These are phyloP conservation scores for Orbilia ellipsospora DNA, from an alignment of 2,329 filamentous ascomycete genomes.

Conservation along the genomic window DNA sequence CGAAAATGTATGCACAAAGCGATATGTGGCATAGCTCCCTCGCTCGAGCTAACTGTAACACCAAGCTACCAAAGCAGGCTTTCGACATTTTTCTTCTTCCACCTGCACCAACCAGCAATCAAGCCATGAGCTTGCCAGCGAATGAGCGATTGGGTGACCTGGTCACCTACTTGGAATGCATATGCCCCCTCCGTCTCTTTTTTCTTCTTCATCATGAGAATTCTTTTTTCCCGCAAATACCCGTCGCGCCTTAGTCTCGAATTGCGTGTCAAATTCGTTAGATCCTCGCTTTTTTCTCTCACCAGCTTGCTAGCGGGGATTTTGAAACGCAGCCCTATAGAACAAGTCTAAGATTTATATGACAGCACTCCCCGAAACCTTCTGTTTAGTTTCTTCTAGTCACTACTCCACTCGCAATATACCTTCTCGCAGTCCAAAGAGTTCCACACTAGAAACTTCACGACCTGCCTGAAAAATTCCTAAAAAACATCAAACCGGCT, in stretches of 20 bases:
- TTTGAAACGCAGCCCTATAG: conserved; percentile 54
- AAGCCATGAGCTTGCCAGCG: conserved; percentile 27
- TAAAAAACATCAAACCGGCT: conserved; percentile 14
- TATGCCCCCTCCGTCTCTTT: conserved; percentile 26
- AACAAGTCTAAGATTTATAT: conserved; percentile 52
- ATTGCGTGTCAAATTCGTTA: conserved; percentile 53
- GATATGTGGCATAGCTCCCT: conserved; percentile 25
- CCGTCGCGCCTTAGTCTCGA: conserved; percentile 39
- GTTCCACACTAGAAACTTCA: conserved; percentile 28
- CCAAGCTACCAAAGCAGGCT: conserved; percentile 18
- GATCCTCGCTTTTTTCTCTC: conserved; percentile 29
- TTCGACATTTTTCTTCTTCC: conserved; percentile 28
- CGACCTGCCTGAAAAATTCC: conserved; percentile 23
- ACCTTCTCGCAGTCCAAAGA: conserved; percentile 46
- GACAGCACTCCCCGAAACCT: conserved; percentile 40
- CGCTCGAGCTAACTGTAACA: conserved; percentile 30
- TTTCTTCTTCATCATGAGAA: conserved; percentile 13
- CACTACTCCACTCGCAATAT: conserved; percentile 30
- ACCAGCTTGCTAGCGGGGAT: conserved; percentile 33
- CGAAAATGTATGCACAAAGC: conserved; percentile 17
- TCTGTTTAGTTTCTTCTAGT: conserved; percentile 10
- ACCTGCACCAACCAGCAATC: conserved; percentile 24
- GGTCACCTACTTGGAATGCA: conserved; percentile 50
- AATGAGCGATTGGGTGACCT: conserved; percentile 44
- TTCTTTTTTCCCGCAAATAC: conserved; percentile 45